Base-by-base conservation (phyloP, 2,329 filamentous ascomycete genomes). In the Ophiostoma sp. region DNA sequence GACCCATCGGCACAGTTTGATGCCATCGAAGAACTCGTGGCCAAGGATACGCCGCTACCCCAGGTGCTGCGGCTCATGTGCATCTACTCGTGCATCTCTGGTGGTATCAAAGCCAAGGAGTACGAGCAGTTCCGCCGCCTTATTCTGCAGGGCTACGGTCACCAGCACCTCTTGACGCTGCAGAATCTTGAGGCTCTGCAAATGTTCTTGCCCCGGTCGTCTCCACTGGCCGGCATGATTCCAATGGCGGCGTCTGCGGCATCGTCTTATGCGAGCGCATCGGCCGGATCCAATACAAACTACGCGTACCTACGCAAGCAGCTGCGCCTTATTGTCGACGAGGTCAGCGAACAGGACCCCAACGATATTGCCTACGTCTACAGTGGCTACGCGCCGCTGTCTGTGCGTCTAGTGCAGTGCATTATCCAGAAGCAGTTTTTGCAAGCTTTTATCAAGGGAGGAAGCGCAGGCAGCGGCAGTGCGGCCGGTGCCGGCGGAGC, bases 351-450 rank as follows among this genome's bases (percentile, higher is more conserved):
- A 79, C 89, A 95, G 71, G 91, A 96, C 66, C 95, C 95, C 2
- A 92, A 95, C 76, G 95, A 99, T 76, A 90, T 98, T 72, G 91
- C 94, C n/a, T 99, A 99, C 76, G 94, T 97, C 13, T 99, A 98
- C 80, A 96, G 92, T 73, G 96, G 95, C 68, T 99, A 98, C 77
- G 95, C 96, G 4, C 96, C 95, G 0, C 85, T 99, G 15, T 96
- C 92, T 64, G 87, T 98, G 69, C 89, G 95, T 20, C 86, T 99
- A 4, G 90, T 99, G 6, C 96, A 99, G 79, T 95, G 92, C 77
- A 87, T 98, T 67, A 81, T 99, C 67, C 94, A 98, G 78, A 99
- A 99, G 79, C 88, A 92, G 70, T 91, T 94, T 74, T 82, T 99
- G 39, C 82, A 89, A 70, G 88, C 86, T 4, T 85, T 94, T 13